phyloP scores from a whole-genome alignment of 352 stramenopile species.

The Phytophthora hybrid region DNA sequence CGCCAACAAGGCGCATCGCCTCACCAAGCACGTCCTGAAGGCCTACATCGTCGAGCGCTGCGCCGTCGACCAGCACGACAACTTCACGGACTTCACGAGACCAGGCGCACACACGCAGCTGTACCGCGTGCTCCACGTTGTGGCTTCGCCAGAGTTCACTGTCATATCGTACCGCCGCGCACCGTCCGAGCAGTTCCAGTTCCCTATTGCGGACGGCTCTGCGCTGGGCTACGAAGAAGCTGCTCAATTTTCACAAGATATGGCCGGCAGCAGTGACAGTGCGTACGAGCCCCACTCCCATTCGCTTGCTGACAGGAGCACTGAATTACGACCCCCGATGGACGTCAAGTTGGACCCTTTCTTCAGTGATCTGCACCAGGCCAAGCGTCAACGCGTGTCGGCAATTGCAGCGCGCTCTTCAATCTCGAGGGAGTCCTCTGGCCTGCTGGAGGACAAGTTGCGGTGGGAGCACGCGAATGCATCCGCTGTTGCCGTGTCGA shows the following conservation, averaged over 20 bases:
- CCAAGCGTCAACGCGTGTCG: background rate
- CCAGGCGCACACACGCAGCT: slow-evolving; percentile 16
- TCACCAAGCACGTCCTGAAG: slow-evolving; percentile 65
- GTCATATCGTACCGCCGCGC: slow-evolving; percentile 68
- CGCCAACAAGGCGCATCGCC: slow-evolving; percentile 61
- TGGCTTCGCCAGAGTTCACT: slow-evolving; percentile 59
- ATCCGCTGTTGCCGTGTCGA: slow-evolving; percentile 41
- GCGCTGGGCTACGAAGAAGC: background rate
- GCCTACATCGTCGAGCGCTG: slow-evolving; percentile 55
- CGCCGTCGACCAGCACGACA: slow-evolving; percentile 30
- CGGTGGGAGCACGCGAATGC: slow-evolving; percentile 7
- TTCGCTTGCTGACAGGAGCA: background rate
- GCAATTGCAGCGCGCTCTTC: background rate
- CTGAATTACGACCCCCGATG: background rate
- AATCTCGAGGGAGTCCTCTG: background rate
- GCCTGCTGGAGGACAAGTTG: slow-evolving; percentile 2
- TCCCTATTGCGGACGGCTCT: background rate
- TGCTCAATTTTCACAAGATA: background rate
- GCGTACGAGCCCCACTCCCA: background rate
- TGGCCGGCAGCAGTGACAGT: too few species aligned
- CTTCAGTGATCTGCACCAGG: background rate
- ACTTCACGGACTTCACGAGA: slow-evolving; percentile 18
- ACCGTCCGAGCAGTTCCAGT: slow-evolving; percentile 17
- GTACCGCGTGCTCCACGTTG: slow-evolving; percentile 49
- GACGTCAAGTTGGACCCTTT: background rate